Evolutionary conservation across 2,329 filamentous ascomycete genomes (phyloP), one percentile per base, ranked within the genome.

Genomic region (Beauveria sp.): DNA sequence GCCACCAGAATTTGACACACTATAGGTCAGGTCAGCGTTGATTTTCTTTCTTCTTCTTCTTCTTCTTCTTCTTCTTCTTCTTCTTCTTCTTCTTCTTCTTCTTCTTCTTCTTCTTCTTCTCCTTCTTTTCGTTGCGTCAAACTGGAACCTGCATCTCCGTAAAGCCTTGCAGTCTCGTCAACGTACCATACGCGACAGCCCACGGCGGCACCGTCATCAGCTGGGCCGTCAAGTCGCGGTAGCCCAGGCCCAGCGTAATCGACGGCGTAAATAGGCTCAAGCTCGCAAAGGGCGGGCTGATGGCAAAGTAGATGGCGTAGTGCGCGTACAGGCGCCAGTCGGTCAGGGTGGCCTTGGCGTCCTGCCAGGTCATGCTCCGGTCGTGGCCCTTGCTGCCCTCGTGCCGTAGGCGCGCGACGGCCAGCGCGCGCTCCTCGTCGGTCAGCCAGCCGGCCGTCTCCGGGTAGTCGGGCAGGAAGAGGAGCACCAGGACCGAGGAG

Each of bases 301-400:
- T 64, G 71, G 81, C 65, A 76, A 79, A 70, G 62, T 82, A 82
- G 10, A 81, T 75, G 41, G 84, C 67, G 24, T 89, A 88, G 61
- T 86, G 80, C 1, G 85, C 86, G 66, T 91, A 92, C 62, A 91
- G 79, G 1, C 82, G 82, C 71, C 85, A 82, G 66, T 85, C 87
- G 62, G 83, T 86, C 5, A 85, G 76, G 65, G 86, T 90, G 22
- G 84, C 80, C 67, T 85, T 88, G 76, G 86, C 89, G 65, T 92
- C 89, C 26, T 75, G 77, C 71, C 88, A 84, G 1, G 82, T 88
- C 67, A 86, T 82, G 64, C 77, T 79, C 16, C 84, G 80, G 65
- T 90, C 85, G 2, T 78, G 75, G 73, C 85, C 84, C 65, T 80
- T 78, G 65, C 77, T 77, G 41, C 79, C 79, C 63, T 81, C 78